Base-by-base conservation (phyloP, 2,329 filamentous ascomycete species). In the Septoria petroselini region DNA sequence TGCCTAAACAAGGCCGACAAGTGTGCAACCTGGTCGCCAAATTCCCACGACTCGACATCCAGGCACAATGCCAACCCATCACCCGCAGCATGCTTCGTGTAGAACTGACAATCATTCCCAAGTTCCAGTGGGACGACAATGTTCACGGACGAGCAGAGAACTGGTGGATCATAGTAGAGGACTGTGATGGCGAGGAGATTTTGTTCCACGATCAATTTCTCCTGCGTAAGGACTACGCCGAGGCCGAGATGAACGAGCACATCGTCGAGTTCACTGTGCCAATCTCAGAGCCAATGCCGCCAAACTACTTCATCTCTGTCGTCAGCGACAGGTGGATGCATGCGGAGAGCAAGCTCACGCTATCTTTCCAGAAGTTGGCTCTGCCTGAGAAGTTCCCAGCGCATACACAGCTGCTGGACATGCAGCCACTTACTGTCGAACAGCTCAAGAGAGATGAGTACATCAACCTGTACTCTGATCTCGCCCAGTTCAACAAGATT, bases 261-360 rank as follows among this genome's bases (percentile, higher is more conserved):
- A 72, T 96, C 8, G 86, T 98, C 21, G 93, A 98, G 61, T 93
- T 98, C 62, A 97, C 91, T 0, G 91, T 97, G 2, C 88, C 93
- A 0, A 95, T 98, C 59, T 91, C 89, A 0, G 93, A 98, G 61
- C 94, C 94, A 0, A 95, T 97, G 87, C 93, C 93, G 11, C 93
- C 94, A 0, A 95, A 98, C 69, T 98, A 98, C 73, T 98, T 98
- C 72, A 89, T 98, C 62, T 93, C 90, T 0, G 81, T 98, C 31
- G 74, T 96, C 15, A 97, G 91, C 3, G 93, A 98, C 69, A 80
- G 93, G 60, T 98, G 93, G 93, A 96, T 98, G 89, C 89, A 95
- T 67, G 89, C 91, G 0, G 91, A 98, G 72, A 95, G 91, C 1
- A 90, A 91, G 66, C 76, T 98, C 46, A 86, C 91, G 0, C 86